A percentile compares a stretch with the other conserved stretches of the same genome.
phyloP scores from a whole-genome alignment of 108 stramenopile genomes.

The Aurantiochytrium sp. region DNA sequence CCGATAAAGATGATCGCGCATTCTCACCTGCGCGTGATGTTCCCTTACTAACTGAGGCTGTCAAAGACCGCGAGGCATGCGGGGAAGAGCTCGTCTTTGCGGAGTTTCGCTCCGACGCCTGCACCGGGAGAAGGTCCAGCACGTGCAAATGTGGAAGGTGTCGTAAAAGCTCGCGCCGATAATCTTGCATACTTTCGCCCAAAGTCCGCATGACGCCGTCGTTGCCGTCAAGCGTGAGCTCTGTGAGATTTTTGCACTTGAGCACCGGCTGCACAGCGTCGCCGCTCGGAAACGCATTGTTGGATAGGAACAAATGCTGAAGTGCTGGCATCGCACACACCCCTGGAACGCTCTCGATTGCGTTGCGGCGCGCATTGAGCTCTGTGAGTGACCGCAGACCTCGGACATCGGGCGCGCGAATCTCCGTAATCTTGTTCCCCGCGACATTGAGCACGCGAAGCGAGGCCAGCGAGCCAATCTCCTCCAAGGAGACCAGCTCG shows the following conservation, averaged over 20 bases:
- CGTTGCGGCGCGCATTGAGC: slow-evolving; percentile 45
- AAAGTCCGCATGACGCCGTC: not conserved
- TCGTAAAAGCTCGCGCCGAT: not conserved
- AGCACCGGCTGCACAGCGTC: slow-evolving; percentile 15
- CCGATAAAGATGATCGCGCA: too few species aligned
- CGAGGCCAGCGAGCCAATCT: slow-evolving; percentile 27
- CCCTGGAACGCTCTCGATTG: slow-evolving; percentile 16
- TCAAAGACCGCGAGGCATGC: too few species aligned
- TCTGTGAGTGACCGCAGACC: slow-evolving; percentile 40
- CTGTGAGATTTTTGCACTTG: slow-evolving; percentile 24
- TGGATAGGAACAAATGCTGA: slow-evolving; percentile 44
- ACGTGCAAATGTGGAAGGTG: not conserved
- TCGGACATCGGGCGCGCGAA: slow-evolving; percentile 25
- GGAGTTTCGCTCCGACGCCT: not conserved
- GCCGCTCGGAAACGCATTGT: slow-evolving; percentile 28
- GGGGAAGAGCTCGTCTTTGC: too few species aligned
- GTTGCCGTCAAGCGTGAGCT: slow-evolving; percentile 48
- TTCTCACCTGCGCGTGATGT: too few species aligned
- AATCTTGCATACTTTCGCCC: not conserved
- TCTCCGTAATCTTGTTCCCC: slow-evolving; percentile 27
- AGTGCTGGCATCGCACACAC: slow-evolving; percentile 30
- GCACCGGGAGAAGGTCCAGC: not conserved
- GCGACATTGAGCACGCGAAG: slow-evolving; percentile 49
- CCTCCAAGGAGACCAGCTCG: slow-evolving; percentile 32
- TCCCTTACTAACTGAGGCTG: too few species aligned